Evolutionary conservation across 108 stramenopile genomes (phyloP).

Genomic region (Phaeodactylum tricornutum): DNA sequence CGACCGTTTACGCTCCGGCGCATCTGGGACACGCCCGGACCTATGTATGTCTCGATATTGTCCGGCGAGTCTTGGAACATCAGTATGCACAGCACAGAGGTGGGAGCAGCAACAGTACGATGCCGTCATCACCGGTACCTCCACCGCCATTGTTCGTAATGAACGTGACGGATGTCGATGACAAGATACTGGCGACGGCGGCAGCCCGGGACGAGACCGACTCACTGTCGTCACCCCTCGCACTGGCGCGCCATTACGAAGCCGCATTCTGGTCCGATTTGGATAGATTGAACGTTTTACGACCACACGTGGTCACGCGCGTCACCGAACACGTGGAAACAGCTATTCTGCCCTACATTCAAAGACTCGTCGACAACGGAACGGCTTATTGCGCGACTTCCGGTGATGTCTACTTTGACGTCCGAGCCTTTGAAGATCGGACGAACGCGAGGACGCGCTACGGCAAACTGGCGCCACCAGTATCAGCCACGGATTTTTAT

Average conservation of each 20-base stretch:
- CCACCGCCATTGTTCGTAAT: conserved; percentile 63
- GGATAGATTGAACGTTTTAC: conserved; percentile 55
- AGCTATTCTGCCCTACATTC: conserved; percentile 82
- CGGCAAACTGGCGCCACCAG: conserved; percentile 83
- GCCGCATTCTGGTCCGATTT: conserved; percentile 65
- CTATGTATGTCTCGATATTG: conserved; percentile 90
- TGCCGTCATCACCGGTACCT: no score
- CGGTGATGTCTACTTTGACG: conserved; percentile 89
- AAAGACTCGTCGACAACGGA: conserved; percentile 53
- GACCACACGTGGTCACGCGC: conserved; percentile 83
- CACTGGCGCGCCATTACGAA: conserved; percentile 48
- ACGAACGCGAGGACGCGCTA: conserved; percentile 40
- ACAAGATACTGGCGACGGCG: conserved; percentile 86
- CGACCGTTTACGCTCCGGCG: conserved; percentile 93
- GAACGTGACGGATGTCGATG: conserved; percentile 98
- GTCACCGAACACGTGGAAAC: conserved; percentile 88
- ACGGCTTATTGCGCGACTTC: conserved; percentile 75
- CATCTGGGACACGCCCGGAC: conserved; percentile 97
- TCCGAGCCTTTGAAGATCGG: conserved; percentile 52
- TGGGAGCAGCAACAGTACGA: neutral
- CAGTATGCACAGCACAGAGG: neutral
- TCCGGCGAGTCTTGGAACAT: conserved; percentile 68
- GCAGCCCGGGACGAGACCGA: conserved; percentile 26
- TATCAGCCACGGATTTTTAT: conserved; percentile 46
- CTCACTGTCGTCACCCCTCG: conserved; percentile 29